These are phyloP conservation scores for Aspergillus heteromorphus DNA, from an alignment of 495 filamentous ascomycete species.

Conservation along the genomic window DNA sequence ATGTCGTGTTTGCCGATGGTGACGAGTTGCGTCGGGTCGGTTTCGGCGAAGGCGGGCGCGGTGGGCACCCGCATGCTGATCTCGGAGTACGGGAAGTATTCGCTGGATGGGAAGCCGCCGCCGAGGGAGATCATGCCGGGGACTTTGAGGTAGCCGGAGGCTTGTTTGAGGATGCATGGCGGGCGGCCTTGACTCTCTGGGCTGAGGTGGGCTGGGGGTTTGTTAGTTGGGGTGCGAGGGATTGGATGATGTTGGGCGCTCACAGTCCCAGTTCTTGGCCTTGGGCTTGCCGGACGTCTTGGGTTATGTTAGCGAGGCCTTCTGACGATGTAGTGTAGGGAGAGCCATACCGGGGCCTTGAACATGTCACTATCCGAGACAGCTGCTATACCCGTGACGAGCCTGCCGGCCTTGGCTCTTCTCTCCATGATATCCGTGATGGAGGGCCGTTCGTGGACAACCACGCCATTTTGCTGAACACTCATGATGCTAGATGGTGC, in stretches of 20 bases:
- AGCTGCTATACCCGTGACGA: constrained; percentile 75
- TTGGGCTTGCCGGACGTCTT: constrained; percentile 57
- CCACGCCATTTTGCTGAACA: no score
- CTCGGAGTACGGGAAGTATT: constrained; percentile 81
- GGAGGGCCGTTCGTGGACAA: no score
- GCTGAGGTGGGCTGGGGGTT: constrained; percentile 17
- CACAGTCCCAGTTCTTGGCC: constrained; percentile 82
- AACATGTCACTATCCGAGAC: constrained; percentile 75
- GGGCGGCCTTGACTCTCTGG: constrained; percentile 39
- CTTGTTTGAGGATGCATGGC: constrained; percentile 58
- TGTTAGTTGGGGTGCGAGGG: neutral
- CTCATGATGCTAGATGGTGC: no score
- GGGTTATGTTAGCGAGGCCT: neutral
- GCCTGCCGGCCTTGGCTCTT: constrained; percentile 59
- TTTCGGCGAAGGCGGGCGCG: constrained; percentile 63
- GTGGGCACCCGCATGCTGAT: constrained; percentile 63
- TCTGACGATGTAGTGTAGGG: no score
- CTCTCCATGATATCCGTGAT: no score
- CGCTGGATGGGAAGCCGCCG: constrained; percentile 80
- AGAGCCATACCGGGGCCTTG: constrained; percentile 57
- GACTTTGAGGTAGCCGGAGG: constrained; percentile 66
- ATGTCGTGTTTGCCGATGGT: constrained; percentile 78
- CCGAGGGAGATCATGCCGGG: constrained; percentile 81
- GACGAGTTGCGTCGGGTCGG: constrained; percentile 47
- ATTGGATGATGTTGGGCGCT: constrained; percentile 22